Evolutionary conservation across 192 early-diverging fungal species (phyloP), one percentile per base, ranked within the genome.

Genomic region (Podila horticola): DNA sequence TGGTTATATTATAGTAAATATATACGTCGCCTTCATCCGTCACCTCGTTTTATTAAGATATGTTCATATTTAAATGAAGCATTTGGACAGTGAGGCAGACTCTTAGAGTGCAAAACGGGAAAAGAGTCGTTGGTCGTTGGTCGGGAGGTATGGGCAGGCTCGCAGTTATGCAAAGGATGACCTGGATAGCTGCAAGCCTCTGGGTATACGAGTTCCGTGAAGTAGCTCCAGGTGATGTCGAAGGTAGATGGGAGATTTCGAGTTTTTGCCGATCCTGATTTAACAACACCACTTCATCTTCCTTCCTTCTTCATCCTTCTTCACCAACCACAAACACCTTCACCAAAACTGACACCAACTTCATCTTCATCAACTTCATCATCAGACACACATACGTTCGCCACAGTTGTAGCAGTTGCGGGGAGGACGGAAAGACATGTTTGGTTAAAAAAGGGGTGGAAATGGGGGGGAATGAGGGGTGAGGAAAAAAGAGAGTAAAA

Each of bases 401-500:
- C 75, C 75, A 55, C 75, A 79, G 70, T 69, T 79, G 75, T 66
- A 79, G 75, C 75, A 79, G 68, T 69, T 79, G 70, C 75, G 75
- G 50, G 75, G 75, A 58, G 66, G 59, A 75, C 75, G 75, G 75
- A 66, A 79, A 66, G 75, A 72, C 75, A 79, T 77, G 41, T 36
- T 72, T 62, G 51, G 22, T 20, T 24, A 68, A 72, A 51, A 51
- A 34, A 26, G 30, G 58, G 36, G 34, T 55, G 64, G 66, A 52
- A 64, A 51, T 50, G 49, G 63, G 29, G 49, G 45, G 36, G 20
- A 63, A 41, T 45, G 66, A 67, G 52, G 52, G 52, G 52, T 55
- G 52, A 64, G 65, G 64, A 62, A 62, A 68, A 70, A 66, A 67
- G 62, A 36, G 58, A 61, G 69, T 58, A 4, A 48, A 62, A 22